Percentiles rank a stretch among this genome's conserved stretches.
Evolutionary conservation across 306 rosid genomes (phyloP).

Genomic region (Gastrolobium bilobum): DNA sequence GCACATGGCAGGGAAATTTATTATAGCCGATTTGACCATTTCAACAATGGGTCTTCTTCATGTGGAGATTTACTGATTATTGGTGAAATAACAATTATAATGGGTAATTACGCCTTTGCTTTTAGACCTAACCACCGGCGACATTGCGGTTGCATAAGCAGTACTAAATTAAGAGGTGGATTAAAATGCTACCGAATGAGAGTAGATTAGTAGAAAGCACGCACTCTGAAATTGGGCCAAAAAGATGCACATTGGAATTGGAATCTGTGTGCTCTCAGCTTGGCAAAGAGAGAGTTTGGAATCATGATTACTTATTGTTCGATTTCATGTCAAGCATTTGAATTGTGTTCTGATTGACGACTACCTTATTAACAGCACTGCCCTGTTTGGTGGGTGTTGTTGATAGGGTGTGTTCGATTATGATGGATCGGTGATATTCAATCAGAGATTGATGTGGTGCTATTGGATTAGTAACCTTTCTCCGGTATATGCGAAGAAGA

Average conservation of each 20-base stretch:
- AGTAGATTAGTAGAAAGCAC: conserved; percentile 15
- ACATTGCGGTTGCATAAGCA: neutral
- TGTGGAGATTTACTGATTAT: conserved; percentile 65
- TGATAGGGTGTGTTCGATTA: neutral
- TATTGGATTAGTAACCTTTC: too few species aligned
- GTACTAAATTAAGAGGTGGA: neutral
- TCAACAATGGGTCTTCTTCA: conserved; percentile 60
- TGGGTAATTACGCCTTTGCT: neutral
- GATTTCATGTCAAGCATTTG: neutral
- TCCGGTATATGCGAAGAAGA: too few species aligned
- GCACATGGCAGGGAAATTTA: conserved; percentile 63
- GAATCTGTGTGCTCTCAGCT: neutral
- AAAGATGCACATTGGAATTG: neutral
- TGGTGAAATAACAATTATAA: conserved; percentile 47
- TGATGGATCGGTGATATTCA: too few species aligned
- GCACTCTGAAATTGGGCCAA: neutral
- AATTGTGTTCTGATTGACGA: neutral
- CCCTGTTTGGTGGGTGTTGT: too few species aligned
- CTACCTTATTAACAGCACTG: neutral
- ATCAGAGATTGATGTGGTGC: too few species aligned
- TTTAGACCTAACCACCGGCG: neutral
- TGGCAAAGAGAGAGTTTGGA: neutral
- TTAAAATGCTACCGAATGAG: neutral
- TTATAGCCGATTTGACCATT: conserved; percentile 78
- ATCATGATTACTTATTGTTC: neutral